Evolutionary conservation across 75 land plant genomes (phyloP), one percentile per base, ranked within the genome.

Genomic region (Pinus albicaulis): DNA sequence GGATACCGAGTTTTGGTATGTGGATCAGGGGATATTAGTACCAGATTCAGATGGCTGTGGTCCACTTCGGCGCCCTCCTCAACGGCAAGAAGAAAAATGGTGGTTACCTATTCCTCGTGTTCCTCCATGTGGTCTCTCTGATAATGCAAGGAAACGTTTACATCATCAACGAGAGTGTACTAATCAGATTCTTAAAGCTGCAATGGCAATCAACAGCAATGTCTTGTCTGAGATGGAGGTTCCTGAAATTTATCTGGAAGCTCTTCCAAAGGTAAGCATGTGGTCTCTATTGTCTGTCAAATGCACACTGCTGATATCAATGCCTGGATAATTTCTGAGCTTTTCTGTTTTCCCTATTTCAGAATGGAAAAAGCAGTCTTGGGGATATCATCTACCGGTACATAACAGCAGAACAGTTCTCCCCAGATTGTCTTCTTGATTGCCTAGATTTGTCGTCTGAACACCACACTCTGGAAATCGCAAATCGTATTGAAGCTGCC

Each of bases 21-120:
- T 86, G 19, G 97, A 94, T 16, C 92, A 94, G 76, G 87, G 89
- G 34, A 80, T 83, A 68, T 6, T 71, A 34, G 69, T 84, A 48
- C 41, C 83, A 55, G 82, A 82, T 44, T 16, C 70, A 20, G 79
- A 80, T 36, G 76, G 80, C 25, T 80, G 62, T 65, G 56, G 80
- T 38, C 72, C 85, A 17, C 82, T 83, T 57, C 36, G 83, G 15
- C 84, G 63, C 63, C 48, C 77, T 17, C 77, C 86, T 44, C 86
- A 79, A 70, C 81, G 90, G 1, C 87, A 92, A 62, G 93, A 89
- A 38, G 95, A 94, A 44, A 94, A 94, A 72, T 94, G 97, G 97
- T 94, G 97, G 97, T 80, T 94, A 6, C 97, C 97, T 8, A 80
- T 86, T 4, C 95, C 92, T 36, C 74, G 86, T 23, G 94, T 94